Percentiles rank a stretch among this genome's conserved stretches.
These are phyloP conservation scores for Leptographium radiaticola DNA, from an alignment of 2,329 filamentous ascomycete genomes.

Conservation along the genomic window DNA sequence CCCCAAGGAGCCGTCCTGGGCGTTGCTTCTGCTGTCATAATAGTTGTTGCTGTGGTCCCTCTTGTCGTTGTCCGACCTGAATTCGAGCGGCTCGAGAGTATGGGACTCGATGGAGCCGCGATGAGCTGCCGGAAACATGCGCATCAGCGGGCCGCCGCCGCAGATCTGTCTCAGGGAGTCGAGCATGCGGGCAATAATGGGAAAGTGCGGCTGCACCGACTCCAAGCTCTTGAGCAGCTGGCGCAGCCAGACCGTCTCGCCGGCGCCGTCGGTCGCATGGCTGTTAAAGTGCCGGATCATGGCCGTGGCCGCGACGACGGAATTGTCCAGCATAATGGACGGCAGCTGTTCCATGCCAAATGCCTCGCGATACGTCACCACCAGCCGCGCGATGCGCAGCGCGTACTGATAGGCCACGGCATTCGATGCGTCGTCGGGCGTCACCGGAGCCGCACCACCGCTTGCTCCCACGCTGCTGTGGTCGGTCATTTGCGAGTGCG, in stretches of 20 bases:
- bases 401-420: conserved; percentile 1
- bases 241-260: conserved; percentile 1
- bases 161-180: conserved; percentile 4
- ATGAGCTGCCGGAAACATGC: neutral
- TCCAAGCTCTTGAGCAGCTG: conserved; percentile 4
- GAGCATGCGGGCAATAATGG: conserved; percentile 5
- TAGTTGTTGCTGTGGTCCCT: neutral
- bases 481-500: neutral
- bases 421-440: neutral
- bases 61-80: neutral
- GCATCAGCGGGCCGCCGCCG: neutral
- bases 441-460: neutral
- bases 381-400: conserved; percentile 3
- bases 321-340: conserved; percentile 7
- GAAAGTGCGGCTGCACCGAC: conserved; percentile 3
- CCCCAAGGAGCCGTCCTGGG: neutral
- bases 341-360: conserved; percentile 6
- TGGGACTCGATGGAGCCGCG: neutral
- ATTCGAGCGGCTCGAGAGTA: neutral
- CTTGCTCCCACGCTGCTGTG: neutral
- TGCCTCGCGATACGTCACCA: conserved; percentile 5
- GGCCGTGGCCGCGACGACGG: conserved; percentile 4
- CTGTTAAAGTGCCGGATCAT: conserved; percentile 3
- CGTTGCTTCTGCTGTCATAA: neutral
- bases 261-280: neutral